Base-by-base conservation (phyloP, 2,329 filamentous ascomycete genomes). In the Ploettnerulaceae sp. region DNA sequence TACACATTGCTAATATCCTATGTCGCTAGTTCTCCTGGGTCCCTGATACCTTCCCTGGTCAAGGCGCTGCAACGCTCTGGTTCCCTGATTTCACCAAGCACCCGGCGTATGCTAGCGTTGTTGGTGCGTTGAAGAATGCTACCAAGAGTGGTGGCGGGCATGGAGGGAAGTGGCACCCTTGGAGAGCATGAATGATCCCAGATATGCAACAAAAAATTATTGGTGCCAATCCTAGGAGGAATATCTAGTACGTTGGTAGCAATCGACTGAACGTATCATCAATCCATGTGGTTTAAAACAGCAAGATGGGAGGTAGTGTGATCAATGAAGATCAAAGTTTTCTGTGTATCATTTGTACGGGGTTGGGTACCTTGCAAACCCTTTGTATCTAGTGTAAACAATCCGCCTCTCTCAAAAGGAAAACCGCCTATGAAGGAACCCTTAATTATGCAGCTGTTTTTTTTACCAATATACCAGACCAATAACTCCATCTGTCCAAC, bases 1-100 rank as follows among this genome's bases (percentile, higher is more conserved):
- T n/a, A n/a, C n/a, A n/a, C n/a, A 3, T 3, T 2, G n/a, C 31
- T 40, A 25, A 41, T 35, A 1, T 9, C 21, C 17, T 2, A 32
- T 22, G 11, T 12, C 22, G n/a, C 3, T 17, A 58, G 56, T 56
- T 48, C 38, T 57, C 54, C 7, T 58, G 57, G 57, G 45, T 60
- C 8, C 56, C 57, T 7, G 45, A 44, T 25, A 38, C 45, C 5
- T 60, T 60, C 33, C 8, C 43, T 2, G 56, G 56, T 2, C 24
- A 53, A 18, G 56, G 57, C 1, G 31, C 41, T 1, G 56, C 52
- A 4, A 41, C 31, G 8, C 46, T 60, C 5, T 56, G 33, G 14
- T 53, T 48, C 24, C 29, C 45, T 0, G 53, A 57, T 17, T 59
- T 56, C 29, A 52, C 48, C 2, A 51, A 52, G 24, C 49, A 59